Percentiles rank a stretch among this genome's conserved stretches.
Conservation (phyloP, 768 basidiomycete genomes). For the Suillus hirtellus region DNA sequence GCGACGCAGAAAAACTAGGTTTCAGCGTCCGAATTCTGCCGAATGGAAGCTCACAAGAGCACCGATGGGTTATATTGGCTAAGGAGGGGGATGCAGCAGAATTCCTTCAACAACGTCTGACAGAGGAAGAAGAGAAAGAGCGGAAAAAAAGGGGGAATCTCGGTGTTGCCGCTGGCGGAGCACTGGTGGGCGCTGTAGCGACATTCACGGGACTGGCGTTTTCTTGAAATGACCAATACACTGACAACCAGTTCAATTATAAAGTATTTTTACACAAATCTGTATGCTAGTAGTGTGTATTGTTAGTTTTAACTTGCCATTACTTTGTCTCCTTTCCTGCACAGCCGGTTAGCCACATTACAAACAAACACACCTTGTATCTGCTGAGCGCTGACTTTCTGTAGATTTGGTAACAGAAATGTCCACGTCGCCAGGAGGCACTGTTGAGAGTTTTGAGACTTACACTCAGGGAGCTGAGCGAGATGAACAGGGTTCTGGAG, state of each 20-base stretch:
- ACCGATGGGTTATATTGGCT: slow-evolving; percentile 56
- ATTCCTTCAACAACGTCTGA: slow-evolving; percentile 26
- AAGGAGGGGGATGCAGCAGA: slow-evolving; percentile 49
- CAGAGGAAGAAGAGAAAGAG: slow-evolving; percentile 32
- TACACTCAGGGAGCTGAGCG: slow-evolving; percentile 39
- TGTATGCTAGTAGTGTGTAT: neutral
- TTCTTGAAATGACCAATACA: slow-evolving; percentile 35
- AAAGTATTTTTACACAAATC: neutral
- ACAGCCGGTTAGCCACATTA: neutral
- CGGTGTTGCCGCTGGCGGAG: slow-evolving; percentile 54
- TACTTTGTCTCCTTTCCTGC: neutral
- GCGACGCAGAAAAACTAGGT: slow-evolving; percentile 43
- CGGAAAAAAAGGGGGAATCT: slow-evolving; percentile 28
- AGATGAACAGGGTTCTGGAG: slow-evolving; percentile 47
- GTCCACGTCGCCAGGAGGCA: slow-evolving; percentile 9
- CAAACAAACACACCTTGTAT: neutral
- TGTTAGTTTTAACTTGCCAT: neutral
- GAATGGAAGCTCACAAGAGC: slow-evolving; percentile 26
- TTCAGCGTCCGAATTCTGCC: slow-evolving; percentile 45
- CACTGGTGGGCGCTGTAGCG: slow-evolving; percentile 61
- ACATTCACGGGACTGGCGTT: slow-evolving; percentile 59
- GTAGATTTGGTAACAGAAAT: neutral
- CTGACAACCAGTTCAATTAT: neutral
- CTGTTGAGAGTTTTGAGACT: slow-evolving; percentile 25
- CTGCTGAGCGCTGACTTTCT: neutral